Evolutionary conservation across 2,329 filamentous ascomycete genomes (phyloP).

Genomic region (Apiospora phragmitis): DNA sequence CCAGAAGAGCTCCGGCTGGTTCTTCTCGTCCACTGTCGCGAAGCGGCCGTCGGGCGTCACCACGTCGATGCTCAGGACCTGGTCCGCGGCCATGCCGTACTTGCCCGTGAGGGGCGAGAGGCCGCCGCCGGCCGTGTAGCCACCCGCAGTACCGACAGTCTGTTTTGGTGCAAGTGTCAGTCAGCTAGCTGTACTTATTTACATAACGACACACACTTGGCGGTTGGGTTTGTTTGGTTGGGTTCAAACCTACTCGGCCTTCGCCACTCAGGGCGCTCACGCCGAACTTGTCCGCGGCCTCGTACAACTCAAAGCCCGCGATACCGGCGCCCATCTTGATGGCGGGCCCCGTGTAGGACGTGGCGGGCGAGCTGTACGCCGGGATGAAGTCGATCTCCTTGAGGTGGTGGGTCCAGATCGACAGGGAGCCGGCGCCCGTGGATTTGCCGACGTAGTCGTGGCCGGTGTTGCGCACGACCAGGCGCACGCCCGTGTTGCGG

Average conservation of each 20-base stretch:
- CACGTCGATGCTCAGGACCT: slow-evolving; percentile 46
- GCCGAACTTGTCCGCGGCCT: slow-evolving; percentile 45
- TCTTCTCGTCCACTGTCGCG: slow-evolving; percentile 38
- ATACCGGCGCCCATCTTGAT: slow-evolving; percentile 58
- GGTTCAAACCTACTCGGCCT: slow-evolving; percentile 31
- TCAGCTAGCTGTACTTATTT: neutral
- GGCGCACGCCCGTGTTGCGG: slow-evolving; percentile 44
- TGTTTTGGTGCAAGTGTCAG: neutral
- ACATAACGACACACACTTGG: neutral
- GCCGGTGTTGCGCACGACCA: slow-evolving; percentile 51
- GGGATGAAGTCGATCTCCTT: slow-evolving; percentile 31
- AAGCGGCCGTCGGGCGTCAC: slow-evolving; percentile 44
- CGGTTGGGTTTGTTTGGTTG: too few relatives aligned
- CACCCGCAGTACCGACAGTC: slow-evolving; percentile 49
- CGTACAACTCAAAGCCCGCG: slow-evolving; percentile 52
- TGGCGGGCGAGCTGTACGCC: slow-evolving; percentile 27
- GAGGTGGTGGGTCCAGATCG: slow-evolving; percentile 38
- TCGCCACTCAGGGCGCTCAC: slow-evolving; percentile 53
- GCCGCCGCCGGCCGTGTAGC: slow-evolving; percentile 47
- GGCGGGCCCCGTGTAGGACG: slow-evolving; percentile 43
- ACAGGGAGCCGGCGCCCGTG: slow-evolving; percentile 37
- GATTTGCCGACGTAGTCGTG: slow-evolving; percentile 48
- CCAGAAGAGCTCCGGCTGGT: slow-evolving; percentile 49
- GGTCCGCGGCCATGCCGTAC: slow-evolving; percentile 49
- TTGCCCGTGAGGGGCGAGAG: slow-evolving; percentile 49